phyloP scores from a whole-genome alignment of 352 stramenopile genomes.

The Phytophthora nicotianae region DNA sequence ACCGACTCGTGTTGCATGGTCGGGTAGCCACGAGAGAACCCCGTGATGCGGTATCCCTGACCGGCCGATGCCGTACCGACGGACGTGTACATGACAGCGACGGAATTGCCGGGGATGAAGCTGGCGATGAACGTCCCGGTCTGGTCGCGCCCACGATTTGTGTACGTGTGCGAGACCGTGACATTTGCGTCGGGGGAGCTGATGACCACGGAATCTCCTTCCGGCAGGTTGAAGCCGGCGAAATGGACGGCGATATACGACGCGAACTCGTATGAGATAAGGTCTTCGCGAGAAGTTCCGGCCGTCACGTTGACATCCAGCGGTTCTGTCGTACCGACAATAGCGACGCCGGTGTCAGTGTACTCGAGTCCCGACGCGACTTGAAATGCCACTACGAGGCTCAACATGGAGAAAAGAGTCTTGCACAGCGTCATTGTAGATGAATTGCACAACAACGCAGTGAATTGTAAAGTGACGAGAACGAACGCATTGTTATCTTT shows the following conservation, averaged over 20 bases:
- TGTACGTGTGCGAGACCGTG: conserved; percentile 41
- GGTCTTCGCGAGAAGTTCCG: conserved; percentile 34
- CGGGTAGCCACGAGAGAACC: conserved; percentile 52
- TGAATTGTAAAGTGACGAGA: conserved; percentile 38
- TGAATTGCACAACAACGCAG: conserved; percentile 4
- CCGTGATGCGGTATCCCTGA: conserved; percentile 46
- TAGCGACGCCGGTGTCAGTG: conserved; percentile 41
- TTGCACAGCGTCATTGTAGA: conserved; percentile 18
- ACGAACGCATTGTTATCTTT: not conserved
- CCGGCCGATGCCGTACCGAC: not conserved
- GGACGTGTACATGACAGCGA: conserved; percentile 55
- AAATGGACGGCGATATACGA: conserved; percentile 69
- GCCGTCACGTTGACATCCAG: conserved; percentile 35
- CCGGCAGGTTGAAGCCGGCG: conserved; percentile 51
- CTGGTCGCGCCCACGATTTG: conserved; percentile 38
- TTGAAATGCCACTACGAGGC: conserved; percentile 12
- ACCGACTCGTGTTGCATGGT: conserved; percentile 40
- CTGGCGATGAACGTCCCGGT: conserved; percentile 49
- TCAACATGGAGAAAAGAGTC: conserved; percentile 17
- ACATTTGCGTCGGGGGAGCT: conserved; percentile 34
- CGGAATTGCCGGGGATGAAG: conserved; percentile 46
- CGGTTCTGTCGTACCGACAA: conserved; percentile 42
- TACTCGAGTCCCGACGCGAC: conserved; percentile 22
- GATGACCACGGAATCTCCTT: conserved; percentile 57
- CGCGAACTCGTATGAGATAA: conserved; percentile 50